Evolutionary conservation across 2,329 filamentous ascomycete species (phyloP), one percentile per base, ranked within the genome.

Genomic region (Verticillium dahliae): DNA sequence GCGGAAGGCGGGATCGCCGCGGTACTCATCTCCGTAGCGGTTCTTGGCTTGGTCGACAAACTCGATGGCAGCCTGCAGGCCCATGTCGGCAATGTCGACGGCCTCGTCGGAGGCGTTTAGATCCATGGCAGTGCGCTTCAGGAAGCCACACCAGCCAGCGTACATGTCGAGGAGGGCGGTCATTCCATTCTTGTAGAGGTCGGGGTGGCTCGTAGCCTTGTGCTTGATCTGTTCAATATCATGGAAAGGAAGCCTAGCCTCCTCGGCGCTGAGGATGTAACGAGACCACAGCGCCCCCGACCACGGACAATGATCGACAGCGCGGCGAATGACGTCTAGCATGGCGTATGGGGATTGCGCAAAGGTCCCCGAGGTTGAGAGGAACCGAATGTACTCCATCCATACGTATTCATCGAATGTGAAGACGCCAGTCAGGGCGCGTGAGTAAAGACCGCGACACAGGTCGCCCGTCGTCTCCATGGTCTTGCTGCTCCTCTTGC

Each of bases 221-320:
- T 97, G 92, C 75, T 99, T 99, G 73, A 97, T 92, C 50, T 87
- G 83, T 68, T 96, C 91, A 59, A 98, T 91, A 58, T 91, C 89
- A 31, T 88, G 81, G 69, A 96, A 97, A 0, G 89, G 81, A 65
- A 88, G 84, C 38, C 85, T 85, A 63, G 91, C 89, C 56, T 91
- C 85, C 75, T 98, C 95, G 3, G 92, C 90, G 22, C 88, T 89
- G 59, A 97, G 77, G 33, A 99, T 89, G 66, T 93, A 93, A 66
- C 94, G 88, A 6, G 91, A 91, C 95, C 95, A 99, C 6, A 99
- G 81, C 34, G 85, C 83, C 15, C 95, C 95, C 6, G 92, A 96
- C 90, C 92, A 96, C 1, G 95, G 93, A 68, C 94, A 97, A 74
- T 98, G 95, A 54, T 88, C 85, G 10, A 93, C 95, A 13, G 92